Base-by-base conservation (phyloP, 805 yeast species). In the Nakazawaea ernobii region DNA sequence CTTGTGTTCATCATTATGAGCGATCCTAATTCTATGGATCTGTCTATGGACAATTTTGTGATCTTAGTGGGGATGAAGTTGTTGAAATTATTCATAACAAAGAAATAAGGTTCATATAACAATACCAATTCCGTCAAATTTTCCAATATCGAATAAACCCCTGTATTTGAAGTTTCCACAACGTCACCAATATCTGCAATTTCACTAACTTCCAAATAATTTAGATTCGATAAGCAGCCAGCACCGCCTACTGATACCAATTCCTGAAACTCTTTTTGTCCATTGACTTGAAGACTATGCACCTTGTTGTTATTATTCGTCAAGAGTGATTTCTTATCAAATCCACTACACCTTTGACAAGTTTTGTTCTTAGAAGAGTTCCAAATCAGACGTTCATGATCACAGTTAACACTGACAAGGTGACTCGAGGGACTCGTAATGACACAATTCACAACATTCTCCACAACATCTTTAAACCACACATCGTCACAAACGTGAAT, bases 181-280 rank as follows among this genome's bases (percentile, higher is more conserved):
- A 13, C 36, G 14, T 33, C 14, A 5, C 36, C 40, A 26, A 46
- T 26, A 49, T 49, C 27, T 49, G 58, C 51, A 11, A 42, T 44
- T 11, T 51, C 51, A n/a, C 37, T 37, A 1, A 47, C 38, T 29
- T 53, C 56, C 7, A 43, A 14, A 6, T 43, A 50, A 15, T 41
- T 46, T 15, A 56, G 59, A 20, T 50, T 56, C 14, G 52, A 17
- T 17, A 41, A 41, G 24, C 24, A 32, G 32, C 13, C 38, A 11
- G 7, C 17, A 11, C 29, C 3, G 7, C 41, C 41, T 8, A 4
- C 4, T 15, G 10, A 9, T 27, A 36, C 20, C 24, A 38, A 38
- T n/a, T 27, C 28, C 15, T 26, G 32, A 14, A n/a, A 38, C 11
- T 27, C 41, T 38, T n/a, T 4, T 13, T 38, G 27, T n/a, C 42